phyloP scores from a whole-genome alignment of 2,329 filamentous ascomycete species.

The Fusarium sp. region DNA sequence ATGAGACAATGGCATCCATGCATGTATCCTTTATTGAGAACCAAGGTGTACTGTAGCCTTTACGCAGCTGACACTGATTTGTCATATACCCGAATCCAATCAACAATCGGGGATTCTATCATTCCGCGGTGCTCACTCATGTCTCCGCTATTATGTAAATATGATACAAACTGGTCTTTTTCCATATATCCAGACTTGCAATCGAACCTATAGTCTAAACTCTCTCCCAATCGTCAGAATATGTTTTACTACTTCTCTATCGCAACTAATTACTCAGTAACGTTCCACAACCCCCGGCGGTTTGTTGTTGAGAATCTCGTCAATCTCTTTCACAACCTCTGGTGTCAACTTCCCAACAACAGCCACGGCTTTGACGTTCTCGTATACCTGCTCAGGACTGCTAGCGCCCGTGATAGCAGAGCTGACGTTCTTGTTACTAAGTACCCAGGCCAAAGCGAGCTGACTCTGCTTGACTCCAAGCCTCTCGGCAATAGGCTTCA shows the following conservation, averaged over 20 bases:
- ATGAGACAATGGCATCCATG: too few relatives aligned
- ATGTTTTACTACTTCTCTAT: not conserved
- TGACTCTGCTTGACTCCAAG: conserved; percentile 70
- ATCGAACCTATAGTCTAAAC: not conserved
- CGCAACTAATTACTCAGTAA: not conserved
- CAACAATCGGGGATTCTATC: conserved; percentile 2
- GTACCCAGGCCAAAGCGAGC: conserved; percentile 72
- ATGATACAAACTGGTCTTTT: not conserved
- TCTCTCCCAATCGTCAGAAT: not conserved
- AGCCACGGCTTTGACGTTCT: conserved; percentile 68
- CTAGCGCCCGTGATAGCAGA: conserved; percentile 73
- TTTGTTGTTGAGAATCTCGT: conserved; percentile 70
- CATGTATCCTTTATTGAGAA: not conserved
- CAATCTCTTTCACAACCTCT: conserved; percentile 71
- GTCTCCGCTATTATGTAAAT: conserved; percentile 1
- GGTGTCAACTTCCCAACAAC: conserved; percentile 69
- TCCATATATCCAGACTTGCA: not conserved
- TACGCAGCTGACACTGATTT: conserved; percentile 23
- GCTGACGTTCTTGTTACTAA: conserved; percentile 72
- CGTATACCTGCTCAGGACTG: conserved; percentile 69
- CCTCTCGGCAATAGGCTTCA: conserved; percentile 73
- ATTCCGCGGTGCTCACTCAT: not conserved
- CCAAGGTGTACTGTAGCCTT: conserved; percentile 7
- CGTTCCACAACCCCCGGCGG: conserved; percentile 59
- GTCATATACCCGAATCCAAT: conserved; percentile 19